Evolutionary conservation across 768 basidiomycete genomes (phyloP), one percentile per base, ranked within the genome.

Genomic region (Trametes punicea): DNA sequence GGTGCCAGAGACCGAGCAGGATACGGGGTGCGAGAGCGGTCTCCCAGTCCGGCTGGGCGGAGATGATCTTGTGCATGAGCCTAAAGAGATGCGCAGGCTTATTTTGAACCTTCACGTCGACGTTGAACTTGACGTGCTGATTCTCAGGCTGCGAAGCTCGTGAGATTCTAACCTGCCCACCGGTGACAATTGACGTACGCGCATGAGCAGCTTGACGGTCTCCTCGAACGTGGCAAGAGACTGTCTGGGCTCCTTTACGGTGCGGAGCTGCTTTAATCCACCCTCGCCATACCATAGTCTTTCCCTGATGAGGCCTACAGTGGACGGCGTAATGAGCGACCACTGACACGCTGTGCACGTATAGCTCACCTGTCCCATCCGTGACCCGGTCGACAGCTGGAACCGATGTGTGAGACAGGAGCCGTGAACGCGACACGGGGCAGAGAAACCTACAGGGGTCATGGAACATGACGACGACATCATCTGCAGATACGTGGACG

Each of bases 31-130:
- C 91, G 48, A 96, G 82, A 34, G 64, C 69, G 7, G 81, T 84
- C 71, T 92, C 80, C 88, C 88, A 96, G 27, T 80, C 75, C 1
- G 80, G 75, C 57, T 93, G 81, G 6, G 76, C 64, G 13, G 81
- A 75, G 56, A 96, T 83, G 55, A 79, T 75, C 36, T 71, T 70
- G 72, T 90, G 79, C 83, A 97, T 92, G 39, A 94, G 74, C 21
- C 72, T 67, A 74, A 95, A 97, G 29, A 96, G 79, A n/a, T 81
- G 81, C 53, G 84, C 84, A 0, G 96, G 93, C 66, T 94, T 84
- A 67, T 98, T 98, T 67, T 93, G 85, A 25, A 87, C 81, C 73
- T 99, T 99, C 68, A 97, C 90, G 69, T 98, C 96, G 58, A 98
- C 82, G 75, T 98, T 84, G 66, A 88, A 86, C 59, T 81, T 82